Base-by-base conservation (phyloP, 208 protist species). In the Crithidia mellificae region DNA sequence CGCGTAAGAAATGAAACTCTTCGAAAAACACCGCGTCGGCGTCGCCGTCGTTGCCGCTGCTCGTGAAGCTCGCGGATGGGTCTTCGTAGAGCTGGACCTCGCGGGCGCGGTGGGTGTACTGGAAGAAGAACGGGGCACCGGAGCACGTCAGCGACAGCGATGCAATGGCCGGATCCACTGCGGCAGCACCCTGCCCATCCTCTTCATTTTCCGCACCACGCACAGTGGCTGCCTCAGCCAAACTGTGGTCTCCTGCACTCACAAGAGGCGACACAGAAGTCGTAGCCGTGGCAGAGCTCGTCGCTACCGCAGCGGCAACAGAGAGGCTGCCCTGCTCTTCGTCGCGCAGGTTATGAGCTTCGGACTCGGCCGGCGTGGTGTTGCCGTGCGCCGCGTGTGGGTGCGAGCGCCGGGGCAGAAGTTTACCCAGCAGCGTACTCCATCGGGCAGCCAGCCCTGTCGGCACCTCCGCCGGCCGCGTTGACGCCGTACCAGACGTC, bases 1-100 rank as follows among this genome's bases (percentile, higher is more conserved):
- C 46, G 19, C 62, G 63, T 34, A 87, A 41, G 44, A 88, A 77
- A 32, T 74, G 24, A 43, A 69, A 81, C 54, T 74, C 68, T 22
- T 68, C 61, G 29, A 74, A 74, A 50, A 68, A 55, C 25, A 63
- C 11, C 12, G 51, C 20, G 44, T 55, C 55, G 5, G 20, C 22
- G 32, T 49, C 68, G 19, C n/a, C 41, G 3, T 36, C 39, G 27
- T 24, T n/a, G 34, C 61, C 39, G 27, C 43, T 46, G n/a, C 55
- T 14, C 25, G 27, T 50, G 46, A 54, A 63, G 32, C 39, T 74
- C 24, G 24, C 44, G 19, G 68, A 68, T 11, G 68, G 68, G 12
- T 74, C 53, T n/a, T 67, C 68, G 61, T 68, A 74, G 19, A 74
- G 53, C 53, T 56, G 59, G 4, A 68, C 50, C 54, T 74, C 68